A percentile compares a stretch with the other conserved stretches of the same genome.
Conservation (phyloP, 371 early-diverging fungal genomes). For the Apophysomyces variabilis region DNA sequence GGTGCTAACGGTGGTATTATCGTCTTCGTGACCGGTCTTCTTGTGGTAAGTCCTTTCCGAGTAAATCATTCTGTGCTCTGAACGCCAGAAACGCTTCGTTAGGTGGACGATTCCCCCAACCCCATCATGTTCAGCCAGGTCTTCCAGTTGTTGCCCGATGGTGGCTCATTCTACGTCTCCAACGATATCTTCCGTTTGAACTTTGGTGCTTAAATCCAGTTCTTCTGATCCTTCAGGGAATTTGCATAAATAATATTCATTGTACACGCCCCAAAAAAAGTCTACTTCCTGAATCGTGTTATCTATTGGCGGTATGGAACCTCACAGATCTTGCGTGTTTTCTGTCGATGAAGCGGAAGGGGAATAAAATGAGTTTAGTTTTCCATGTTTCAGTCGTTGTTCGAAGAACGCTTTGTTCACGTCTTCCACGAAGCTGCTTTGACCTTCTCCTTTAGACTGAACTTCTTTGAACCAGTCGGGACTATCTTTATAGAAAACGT, state of each 20-base stretch:
- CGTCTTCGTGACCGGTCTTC: constrained; percentile 86
- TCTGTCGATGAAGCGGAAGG: not conserved
- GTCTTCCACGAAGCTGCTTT: not conserved
- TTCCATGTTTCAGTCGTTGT: not conserved
- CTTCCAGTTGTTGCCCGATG: constrained; percentile 79
- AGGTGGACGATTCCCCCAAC: constrained; percentile 78
- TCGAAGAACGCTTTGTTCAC: not conserved
- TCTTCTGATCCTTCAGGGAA: not conserved
- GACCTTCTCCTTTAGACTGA: not conserved
- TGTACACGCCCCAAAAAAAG: not conserved
- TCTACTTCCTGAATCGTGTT: too few relatives aligned
- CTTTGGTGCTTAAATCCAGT: constrained; percentile 36
- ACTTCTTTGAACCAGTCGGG: not conserved
- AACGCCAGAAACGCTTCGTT: too few relatives aligned
- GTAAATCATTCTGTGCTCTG: not conserved
- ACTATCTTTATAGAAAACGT: not conserved
- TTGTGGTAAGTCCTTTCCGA: constrained; percentile 60
- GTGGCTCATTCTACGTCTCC: constrained; percentile 62
- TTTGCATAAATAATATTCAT: constrained; percentile 4
- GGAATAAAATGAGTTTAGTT: not conserved
- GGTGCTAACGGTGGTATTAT: constrained; percentile 56
- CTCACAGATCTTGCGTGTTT: too few relatives aligned
- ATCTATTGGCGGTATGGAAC: too few relatives aligned
- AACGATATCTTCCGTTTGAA: constrained; percentile 87
- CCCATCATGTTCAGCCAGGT: constrained; percentile 84